Base-by-base conservation (phyloP, 768 basidiomycete species). In the Astraeus odoratus region DNA sequence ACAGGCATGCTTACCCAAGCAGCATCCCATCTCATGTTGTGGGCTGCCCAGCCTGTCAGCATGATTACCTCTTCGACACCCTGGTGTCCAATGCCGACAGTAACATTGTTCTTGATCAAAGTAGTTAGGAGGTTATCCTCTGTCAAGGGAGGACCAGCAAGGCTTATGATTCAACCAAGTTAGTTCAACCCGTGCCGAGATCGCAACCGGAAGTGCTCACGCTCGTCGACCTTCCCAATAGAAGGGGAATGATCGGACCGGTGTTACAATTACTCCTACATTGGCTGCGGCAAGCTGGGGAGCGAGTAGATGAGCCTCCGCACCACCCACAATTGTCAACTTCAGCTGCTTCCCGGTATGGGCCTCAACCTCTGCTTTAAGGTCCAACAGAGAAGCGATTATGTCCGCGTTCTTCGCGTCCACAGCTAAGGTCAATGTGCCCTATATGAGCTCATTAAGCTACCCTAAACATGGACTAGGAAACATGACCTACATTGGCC, bases 1-100 rank as follows among this genome's bases (percentile, higher is more conserved):
- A 60, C n/a, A 12, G 1, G 66, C 74, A 37, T 41, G 85, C 94
- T 85, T 93, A 96, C 96, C 95, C 98, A 44, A 85, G 77, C 60
- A 86, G 64, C 59, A 77, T 98, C 60, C 97, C 94, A 63, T 81
- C 31, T 93, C 90, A 43, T 86, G 85, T 51, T 90, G 85, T 5
- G 93, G 89, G 40, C 96, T 72, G 43, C 97, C 71, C 47, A 98
- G 69, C 44, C 91, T 73, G 61, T 94, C 86, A 22, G 84, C 63
- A 20, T 81, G 77, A 30, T 78, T 76, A 51, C 75, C 80, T 37
- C 75, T 73, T 13, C 59, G 71, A 42, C 63, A 1, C 72, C 58
- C 31, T 59, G 46, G 38, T 51, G 53, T 42, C 81, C 83, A 24
- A 87, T 60, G 0, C 72, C 83, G 16, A 86, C 76, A 6, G 77